Percentiles rank a stretch among this genome's conserved stretches.
Evolutionary conservation across 129 eudicot genomes (phyloP).

Genomic region (Gnaphalium uliginosum): DNA sequence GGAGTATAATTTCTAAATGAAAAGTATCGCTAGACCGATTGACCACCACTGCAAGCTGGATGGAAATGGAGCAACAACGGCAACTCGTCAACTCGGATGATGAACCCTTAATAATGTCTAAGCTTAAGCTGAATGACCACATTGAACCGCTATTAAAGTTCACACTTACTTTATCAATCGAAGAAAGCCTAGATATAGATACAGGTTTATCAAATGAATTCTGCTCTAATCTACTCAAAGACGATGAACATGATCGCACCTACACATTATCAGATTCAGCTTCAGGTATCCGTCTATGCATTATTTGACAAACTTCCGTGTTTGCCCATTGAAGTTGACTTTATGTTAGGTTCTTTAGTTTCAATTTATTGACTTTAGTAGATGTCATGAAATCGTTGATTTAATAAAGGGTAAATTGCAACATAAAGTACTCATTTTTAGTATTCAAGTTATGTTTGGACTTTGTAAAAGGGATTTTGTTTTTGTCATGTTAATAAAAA

Average conservation of each 20-base stretch:
- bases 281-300: slow-evolving; percentile 21
- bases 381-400: background rate
- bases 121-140: slow-evolving; percentile 36
- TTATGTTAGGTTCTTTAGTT: background rate
- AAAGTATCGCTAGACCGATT: no score
- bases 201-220: slow-evolving; percentile 38
- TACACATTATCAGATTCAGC: slow-evolving; percentile 19
- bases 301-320: background rate
- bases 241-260: slow-evolving; percentile 34
- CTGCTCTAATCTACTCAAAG: slow-evolving; percentile 56
- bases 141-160: slow-evolving; percentile 54
- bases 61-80: background rate
- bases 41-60: background rate
- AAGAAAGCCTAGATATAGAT: slow-evolving; percentile 43
- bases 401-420: background rate
- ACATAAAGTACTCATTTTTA: background rate
- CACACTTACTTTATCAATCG: slow-evolving; percentile 52
- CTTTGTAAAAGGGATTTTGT: background rate
- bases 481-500: background rate
- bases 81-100: background rate
- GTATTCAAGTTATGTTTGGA: background rate
- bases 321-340: background rate
- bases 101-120: no score
- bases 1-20: no score
- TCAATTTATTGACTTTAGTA: background rate